These are phyloP conservation scores for Graphiopsis chlorocephala DNA, from an alignment of 2,329 filamentous ascomycete species.

Conservation along the genomic window DNA sequence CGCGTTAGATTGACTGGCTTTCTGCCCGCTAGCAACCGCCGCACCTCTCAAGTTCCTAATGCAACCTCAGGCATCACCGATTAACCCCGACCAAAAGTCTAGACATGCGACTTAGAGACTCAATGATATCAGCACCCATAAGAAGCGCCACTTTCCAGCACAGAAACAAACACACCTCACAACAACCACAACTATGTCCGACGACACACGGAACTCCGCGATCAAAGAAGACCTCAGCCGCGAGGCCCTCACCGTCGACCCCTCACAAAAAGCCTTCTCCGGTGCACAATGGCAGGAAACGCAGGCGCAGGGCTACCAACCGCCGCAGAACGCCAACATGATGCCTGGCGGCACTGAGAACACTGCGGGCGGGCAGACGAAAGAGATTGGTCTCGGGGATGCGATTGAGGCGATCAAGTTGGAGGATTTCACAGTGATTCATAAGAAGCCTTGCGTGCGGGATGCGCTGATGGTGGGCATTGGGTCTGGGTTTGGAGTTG, in stretches of 20 bases:
- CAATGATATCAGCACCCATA: slow-evolving; percentile 13
- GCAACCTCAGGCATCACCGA: not conserved
- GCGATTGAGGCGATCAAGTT: slow-evolving; percentile 63
- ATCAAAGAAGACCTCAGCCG: slow-evolving; percentile 22
- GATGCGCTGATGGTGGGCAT: slow-evolving; percentile 83
- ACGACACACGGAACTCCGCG: slow-evolving; percentile 41
- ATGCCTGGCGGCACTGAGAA: slow-evolving; percentile 57
- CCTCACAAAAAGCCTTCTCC: slow-evolving; percentile 33
- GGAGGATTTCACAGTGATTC: slow-evolving; percentile 68
- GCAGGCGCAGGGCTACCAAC: slow-evolving; percentile 22
- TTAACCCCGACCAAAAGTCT: slow-evolving; percentile 7
- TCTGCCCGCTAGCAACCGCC: not conserved
- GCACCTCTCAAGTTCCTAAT: not conserved
- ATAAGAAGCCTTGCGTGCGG: slow-evolving; percentile 78
- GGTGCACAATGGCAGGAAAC: slow-evolving; percentile 35
- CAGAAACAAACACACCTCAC: not conserved
- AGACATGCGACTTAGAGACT: not conserved
- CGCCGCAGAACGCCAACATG: slow-evolving; percentile 51
- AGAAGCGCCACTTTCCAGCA: slow-evolving; percentile 5
- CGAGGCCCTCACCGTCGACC: slow-evolving; percentile 32
- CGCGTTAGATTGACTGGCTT: not conserved
- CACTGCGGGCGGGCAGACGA: slow-evolving; percentile 63
- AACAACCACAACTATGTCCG: slow-evolving; percentile 39
- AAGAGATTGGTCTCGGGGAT: slow-evolving; percentile 51
- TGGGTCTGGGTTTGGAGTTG: slow-evolving; percentile 70